Conservation (phyloP, 2,329 filamentous ascomycete species). For the Hysterium pulicare region DNA sequence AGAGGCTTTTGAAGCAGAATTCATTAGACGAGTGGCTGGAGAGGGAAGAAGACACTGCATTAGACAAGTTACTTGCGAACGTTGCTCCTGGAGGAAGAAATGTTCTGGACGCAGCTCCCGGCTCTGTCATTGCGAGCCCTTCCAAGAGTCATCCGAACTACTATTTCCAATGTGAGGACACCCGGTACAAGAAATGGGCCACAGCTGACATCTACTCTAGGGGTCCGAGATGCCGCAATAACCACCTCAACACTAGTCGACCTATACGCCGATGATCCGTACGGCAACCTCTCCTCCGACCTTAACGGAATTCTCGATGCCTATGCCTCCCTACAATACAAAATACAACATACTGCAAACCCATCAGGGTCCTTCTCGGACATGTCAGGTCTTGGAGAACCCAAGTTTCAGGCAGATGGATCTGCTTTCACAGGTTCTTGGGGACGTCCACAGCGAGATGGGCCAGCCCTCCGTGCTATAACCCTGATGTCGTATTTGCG, state of each 20-base stretch:
- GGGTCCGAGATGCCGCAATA: slow-evolving; percentile 45
- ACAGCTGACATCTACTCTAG: slow-evolving; percentile 14
- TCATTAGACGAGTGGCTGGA: slow-evolving; percentile 36
- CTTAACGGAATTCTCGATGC: slow-evolving; percentile 30
- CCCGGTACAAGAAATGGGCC: background rate
- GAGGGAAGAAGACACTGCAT: slow-evolving; percentile 31
- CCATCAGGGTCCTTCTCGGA: slow-evolving; percentile 35
- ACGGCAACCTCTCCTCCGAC: slow-evolving; percentile 21
- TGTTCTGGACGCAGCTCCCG: slow-evolving; percentile 32
- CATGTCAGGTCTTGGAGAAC: slow-evolving; percentile 41
- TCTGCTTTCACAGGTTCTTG: slow-evolving; percentile 36
- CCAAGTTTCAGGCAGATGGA: slow-evolving; percentile 41
- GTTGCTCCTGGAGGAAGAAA: slow-evolving; percentile 42
- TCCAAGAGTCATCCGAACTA: slow-evolving; percentile 41
- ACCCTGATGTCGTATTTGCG: slow-evolving; percentile 42
- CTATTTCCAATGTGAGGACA: slow-evolving; percentile 42
- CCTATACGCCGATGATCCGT: slow-evolving; percentile 34
- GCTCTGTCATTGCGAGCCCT: slow-evolving; percentile 44
- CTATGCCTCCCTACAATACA: slow-evolving; percentile 32
- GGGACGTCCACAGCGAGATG: slow-evolving; percentile 45
- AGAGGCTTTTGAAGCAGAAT: slow-evolving; percentile 26
- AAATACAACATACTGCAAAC: slow-evolving; percentile 38
- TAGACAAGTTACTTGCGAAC: slow-evolving; percentile 41
- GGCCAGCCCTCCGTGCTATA: slow-evolving; percentile 42
- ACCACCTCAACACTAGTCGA: slow-evolving; percentile 41